Conservation (phyloP, 345 rosid species). For the Lepidium africanum region DNA sequence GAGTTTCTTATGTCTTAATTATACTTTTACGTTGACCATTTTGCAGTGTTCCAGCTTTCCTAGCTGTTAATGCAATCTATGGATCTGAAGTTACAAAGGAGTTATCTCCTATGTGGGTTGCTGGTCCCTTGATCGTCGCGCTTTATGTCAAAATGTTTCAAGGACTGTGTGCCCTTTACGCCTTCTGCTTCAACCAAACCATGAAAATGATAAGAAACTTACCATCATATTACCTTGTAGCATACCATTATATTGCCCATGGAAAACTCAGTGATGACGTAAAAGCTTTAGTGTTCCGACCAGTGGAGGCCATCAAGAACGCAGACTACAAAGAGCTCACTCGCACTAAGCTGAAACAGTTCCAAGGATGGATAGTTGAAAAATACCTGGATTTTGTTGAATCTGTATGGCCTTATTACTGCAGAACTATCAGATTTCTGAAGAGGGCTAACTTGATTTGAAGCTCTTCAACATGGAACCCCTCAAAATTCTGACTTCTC, state of each 20-base stretch:
- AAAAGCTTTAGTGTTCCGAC: constrained; percentile 40
- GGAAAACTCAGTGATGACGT: constrained; percentile 66
- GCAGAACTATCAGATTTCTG: constrained; percentile 86
- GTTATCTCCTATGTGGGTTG: constrained; percentile 70
- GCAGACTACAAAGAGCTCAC: constrained; percentile 53
- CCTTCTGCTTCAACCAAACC: constrained; percentile 66
- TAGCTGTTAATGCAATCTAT: constrained; percentile 51
- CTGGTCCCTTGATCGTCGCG: constrained; percentile 66
- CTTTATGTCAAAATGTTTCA: constrained; percentile 62
- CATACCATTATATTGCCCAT: constrained; percentile 38
- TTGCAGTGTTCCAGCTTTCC: constrained; percentile 62
- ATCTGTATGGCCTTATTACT: constrained; percentile 89
- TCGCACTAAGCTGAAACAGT: constrained; percentile 42
- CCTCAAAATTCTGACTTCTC: constrained; percentile 12
- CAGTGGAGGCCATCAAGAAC: constrained; percentile 52
- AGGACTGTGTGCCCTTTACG: constrained; percentile 60
- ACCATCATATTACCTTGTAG: constrained; percentile 49
- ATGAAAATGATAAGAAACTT: constrained; percentile 39
- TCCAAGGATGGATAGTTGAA: constrained; percentile 60
- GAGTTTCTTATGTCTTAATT: constrained; percentile 7
- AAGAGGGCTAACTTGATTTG: constrained; percentile 83
- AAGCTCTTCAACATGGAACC: background rate
- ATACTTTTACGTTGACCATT: constrained; percentile 10
- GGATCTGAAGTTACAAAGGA: constrained; percentile 80
- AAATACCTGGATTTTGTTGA: constrained; percentile 71